These are phyloP conservation scores for Botrytis byssoidea DNA, from an alignment of 2,329 filamentous ascomycete species.

Conservation along the genomic window DNA sequence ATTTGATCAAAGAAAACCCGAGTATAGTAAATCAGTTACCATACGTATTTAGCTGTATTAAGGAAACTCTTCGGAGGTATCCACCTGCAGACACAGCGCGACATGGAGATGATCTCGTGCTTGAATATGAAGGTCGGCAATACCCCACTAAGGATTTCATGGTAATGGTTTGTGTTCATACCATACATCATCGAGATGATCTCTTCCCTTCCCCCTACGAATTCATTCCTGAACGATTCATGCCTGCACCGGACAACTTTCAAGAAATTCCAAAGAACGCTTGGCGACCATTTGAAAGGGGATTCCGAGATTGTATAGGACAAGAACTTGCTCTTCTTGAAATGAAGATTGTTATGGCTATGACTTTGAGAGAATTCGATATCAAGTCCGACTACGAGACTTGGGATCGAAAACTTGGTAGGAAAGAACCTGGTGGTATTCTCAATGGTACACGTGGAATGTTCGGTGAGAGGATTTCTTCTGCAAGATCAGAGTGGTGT, in stretches of 20 bases:
- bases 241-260: slow-evolving; percentile 38
- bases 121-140: slow-evolving; percentile 12
- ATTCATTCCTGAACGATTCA: slow-evolving; percentile 51
- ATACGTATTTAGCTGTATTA: slow-evolving; percentile 31
- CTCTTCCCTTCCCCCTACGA: slow-evolving; percentile 45
- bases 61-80: slow-evolving; percentile 31
- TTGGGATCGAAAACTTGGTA: slow-evolving; percentile 25
- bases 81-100: slow-evolving; percentile 28
- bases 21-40: slow-evolving; percentile 28
- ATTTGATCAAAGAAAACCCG: slow-evolving; percentile 24
- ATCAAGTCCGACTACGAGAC: slow-evolving; percentile 23
- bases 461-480: slow-evolving; percentile 20
- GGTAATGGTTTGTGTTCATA: slow-evolving; percentile 25
- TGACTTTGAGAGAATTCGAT: slow-evolving; percentile 24
- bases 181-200: slow-evolving; percentile 37
- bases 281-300: slow-evolving; percentile 56
- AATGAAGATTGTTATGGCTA: slow-evolving; percentile 48
- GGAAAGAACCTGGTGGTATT: slow-evolving; percentile 25
- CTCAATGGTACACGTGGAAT: slow-evolving; percentile 26
- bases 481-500: background rate
- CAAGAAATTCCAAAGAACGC: slow-evolving; percentile 41
- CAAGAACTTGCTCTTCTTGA: slow-evolving; percentile 54
- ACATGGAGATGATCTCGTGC: slow-evolving; percentile 21
- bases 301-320: slow-evolving; percentile 55
- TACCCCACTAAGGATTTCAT: slow-evolving; percentile 24